A percentile compares a stretch with the other conserved stretches of the same genome.
phyloP scores from a whole-genome alignment of 768 basidiomycete species.

The Boletus patriciae region DNA sequence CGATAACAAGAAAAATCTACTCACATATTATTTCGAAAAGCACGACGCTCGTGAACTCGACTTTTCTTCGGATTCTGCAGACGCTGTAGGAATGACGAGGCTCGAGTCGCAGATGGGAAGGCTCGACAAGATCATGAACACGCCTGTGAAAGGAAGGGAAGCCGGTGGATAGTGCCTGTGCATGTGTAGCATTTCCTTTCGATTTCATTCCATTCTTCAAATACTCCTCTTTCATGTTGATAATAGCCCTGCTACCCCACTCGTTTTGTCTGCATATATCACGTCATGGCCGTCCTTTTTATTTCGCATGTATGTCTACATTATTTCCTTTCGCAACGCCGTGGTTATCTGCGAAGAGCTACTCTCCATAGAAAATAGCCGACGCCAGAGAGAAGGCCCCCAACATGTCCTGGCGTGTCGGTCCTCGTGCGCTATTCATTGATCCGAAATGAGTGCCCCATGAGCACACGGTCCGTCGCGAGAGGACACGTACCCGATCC shows the following conservation, averaged over 20 bases:
- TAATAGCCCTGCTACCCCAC: conserved; percentile 4
- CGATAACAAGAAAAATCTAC: conserved; percentile 88
- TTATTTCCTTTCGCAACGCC: neutral
- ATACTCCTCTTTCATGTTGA: neutral
- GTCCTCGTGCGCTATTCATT: conserved; percentile 46
- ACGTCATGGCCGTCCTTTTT: conserved; percentile 1
- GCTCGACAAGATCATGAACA: conserved; percentile 76
- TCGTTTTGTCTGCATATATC: conserved; percentile 19
- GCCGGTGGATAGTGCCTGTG: conserved; percentile 6
- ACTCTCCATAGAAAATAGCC: conserved; percentile 46
- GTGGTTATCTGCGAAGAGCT: conserved; percentile 29
- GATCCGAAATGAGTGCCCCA: neutral
- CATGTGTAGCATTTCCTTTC: neutral
- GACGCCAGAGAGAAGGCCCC: conserved; percentile 61
- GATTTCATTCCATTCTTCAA: neutral
- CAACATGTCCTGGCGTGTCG: conserved; percentile 69
- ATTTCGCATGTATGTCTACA: conserved; percentile 10
- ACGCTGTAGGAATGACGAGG: conserved; percentile 55
- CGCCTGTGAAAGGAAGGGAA: conserved; percentile 48
- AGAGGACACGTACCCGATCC: conserved; percentile 32
- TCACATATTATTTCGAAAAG: conserved; percentile 89
- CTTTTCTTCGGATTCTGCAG: conserved; percentile 35
- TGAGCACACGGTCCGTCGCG: neutral
- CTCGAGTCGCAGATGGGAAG: conserved; percentile 80
- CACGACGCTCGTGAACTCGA: conserved; percentile 65